Evolutionary conservation across 1,284 basidiomycete species (phyloP).

Genomic region (Microbotryum violaceum): DNA sequence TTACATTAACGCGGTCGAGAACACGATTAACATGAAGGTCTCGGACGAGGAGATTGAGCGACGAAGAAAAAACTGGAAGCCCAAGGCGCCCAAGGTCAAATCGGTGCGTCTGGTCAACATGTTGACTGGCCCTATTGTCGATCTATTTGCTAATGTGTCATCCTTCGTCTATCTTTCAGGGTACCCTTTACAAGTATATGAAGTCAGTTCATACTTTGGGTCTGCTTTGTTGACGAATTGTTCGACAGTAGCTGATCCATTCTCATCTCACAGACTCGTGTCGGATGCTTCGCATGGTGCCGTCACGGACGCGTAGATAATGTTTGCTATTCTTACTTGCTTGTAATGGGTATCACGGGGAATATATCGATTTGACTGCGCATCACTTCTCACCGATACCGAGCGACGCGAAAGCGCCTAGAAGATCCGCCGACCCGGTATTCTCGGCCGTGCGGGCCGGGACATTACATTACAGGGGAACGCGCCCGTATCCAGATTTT

Average conservation of each 20-base stretch:
- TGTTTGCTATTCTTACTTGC: not conserved
- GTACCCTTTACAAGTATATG: conserved; percentile 75
- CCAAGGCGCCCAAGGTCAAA: conserved; percentile 74
- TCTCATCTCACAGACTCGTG: conserved; percentile 35
- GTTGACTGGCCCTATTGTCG: not conserved
- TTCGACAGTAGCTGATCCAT: not conserved
- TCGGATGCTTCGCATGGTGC: conserved; percentile 77
- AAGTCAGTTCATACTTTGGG: conserved; percentile 55
- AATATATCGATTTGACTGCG: no score
- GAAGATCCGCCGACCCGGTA: no score
- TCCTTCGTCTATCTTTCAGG: not conserved
- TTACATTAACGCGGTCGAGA: conserved; percentile 56
- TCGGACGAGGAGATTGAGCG: conserved; percentile 60
- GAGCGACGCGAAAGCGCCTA: no score
- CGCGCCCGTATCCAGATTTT: no score
- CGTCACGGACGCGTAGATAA: conserved; percentile 63
- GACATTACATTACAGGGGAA: no score
- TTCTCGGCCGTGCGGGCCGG: no score
- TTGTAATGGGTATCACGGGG: no score
- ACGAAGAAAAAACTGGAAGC: conserved; percentile 61
- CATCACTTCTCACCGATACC: no score
- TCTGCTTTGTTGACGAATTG: not conserved
- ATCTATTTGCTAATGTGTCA: not conserved
- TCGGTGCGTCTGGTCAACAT: not conserved
- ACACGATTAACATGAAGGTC: conserved; percentile 68